Base-by-base conservation (phyloP, 1,139 yeast genomes). In the Saccharomycopsis phalli region DNA sequence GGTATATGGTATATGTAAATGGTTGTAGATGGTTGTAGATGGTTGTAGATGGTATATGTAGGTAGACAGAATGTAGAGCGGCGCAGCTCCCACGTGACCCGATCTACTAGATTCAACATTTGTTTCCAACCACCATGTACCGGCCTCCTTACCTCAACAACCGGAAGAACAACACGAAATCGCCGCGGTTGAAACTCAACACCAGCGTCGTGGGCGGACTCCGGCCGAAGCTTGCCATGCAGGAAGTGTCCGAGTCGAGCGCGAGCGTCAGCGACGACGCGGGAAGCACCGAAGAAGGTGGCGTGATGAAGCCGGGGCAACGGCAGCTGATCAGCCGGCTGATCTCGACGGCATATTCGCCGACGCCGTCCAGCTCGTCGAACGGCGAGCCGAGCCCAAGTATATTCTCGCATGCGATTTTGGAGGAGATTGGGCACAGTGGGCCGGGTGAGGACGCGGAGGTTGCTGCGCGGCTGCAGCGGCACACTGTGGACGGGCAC, bases 321-420 rank as follows among this genome's bases (percentile, higher is more conserved):
- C 29, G 38, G 20, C 22, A 33, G 18, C 28, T 36, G 6, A 44
- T 44, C 31, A 42, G 43, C 20, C 26, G 36, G 14, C 34, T 38
- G 6, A 44, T 44, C 16, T 32, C 51, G 2, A 51, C 51, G 13
- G 45, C 51, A n/a, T 48, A 45, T 29, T 47, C 49, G 1, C 43
- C 49, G 6, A 51, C 57, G 1, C 40, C 41, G n/a, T 40, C 45
- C 6, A 45, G 53, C 1, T 50, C 56, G 1, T 40, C 44, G 10
- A 45, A 52, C 2, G 51, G 55, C 20, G 57, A 53, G n/a, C 47
- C 38, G 4, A 52, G 58, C 27, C 27, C 49, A 10, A 56, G 61
- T n/a, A 44, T 59, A 34, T 60, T 60, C 44, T 55, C 60, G 30
- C 62, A 63, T 1, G 66, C 60, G 49, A 57, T 62, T 33, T 53